These are phyloP conservation scores for Boletus rubescentipes DNA, from an alignment of 768 basidiomycete species.

Conservation along the genomic window DNA sequence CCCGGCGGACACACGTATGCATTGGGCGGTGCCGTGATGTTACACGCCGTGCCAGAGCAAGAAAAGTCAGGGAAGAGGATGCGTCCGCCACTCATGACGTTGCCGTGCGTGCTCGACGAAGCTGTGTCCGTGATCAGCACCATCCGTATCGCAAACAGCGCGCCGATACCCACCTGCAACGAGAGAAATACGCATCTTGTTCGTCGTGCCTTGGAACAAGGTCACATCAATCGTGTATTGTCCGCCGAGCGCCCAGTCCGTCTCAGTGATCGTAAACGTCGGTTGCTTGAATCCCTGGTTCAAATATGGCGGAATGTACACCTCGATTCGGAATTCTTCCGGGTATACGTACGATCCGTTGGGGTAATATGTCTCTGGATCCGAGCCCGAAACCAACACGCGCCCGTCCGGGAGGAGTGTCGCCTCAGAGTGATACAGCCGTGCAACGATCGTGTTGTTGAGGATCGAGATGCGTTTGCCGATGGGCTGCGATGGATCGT, in stretches of 20 bases:
- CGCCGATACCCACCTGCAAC: constrained; percentile 49
- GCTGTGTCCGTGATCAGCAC: constrained; percentile 36
- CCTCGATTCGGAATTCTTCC: constrained; percentile 76
- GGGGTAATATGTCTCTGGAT: constrained; percentile 53
- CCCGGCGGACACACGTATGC: constrained; percentile 66
- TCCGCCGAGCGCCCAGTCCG: constrained; percentile 63
- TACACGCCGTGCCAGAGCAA: constrained; percentile 68
- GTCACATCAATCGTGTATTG: constrained; percentile 51
- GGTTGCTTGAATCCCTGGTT: constrained; percentile 62
- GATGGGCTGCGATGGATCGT: constrained; percentile 62
- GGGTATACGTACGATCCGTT: constrained; percentile 48
- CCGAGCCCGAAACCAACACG: constrained; percentile 74
- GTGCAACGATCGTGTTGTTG: constrained; percentile 65
- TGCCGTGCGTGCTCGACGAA: constrained; percentile 75
- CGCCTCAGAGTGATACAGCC: constrained; percentile 78
- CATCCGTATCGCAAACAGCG: not conserved
- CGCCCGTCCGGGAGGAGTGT: constrained; percentile 74
- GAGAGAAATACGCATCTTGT: constrained; percentile 59
- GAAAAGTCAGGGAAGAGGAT: constrained; percentile 73
- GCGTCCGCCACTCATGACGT: constrained; percentile 65
- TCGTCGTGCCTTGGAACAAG: constrained; percentile 40
- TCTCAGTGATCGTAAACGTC: constrained; percentile 51
- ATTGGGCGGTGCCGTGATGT: constrained; percentile 76
- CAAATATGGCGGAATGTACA: constrained; percentile 88
- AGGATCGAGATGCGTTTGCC: constrained; percentile 66